phyloP scores from a whole-genome alignment of 495 filamentous ascomycete genomes.

The Penicillium mononematosum region DNA sequence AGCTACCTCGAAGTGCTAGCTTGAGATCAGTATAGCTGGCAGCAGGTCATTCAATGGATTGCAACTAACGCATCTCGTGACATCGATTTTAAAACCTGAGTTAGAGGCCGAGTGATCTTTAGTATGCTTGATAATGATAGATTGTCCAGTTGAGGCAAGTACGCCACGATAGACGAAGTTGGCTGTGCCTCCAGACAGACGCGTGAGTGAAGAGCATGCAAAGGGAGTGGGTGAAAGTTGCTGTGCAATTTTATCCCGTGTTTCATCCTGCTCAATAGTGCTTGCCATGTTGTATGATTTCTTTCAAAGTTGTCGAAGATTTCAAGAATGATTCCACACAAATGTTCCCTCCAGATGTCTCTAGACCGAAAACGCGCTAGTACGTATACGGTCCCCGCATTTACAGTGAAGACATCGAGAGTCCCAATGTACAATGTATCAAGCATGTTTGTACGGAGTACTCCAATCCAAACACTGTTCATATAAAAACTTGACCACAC shows the following conservation, averaged over 20 bases:
- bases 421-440: too few species aligned
- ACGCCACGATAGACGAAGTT: conserved; percentile 61
- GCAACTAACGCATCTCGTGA: conserved; percentile 47
- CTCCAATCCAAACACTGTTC: too few species aligned
- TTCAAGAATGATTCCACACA: not conserved
- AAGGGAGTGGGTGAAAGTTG: conserved; percentile 41
- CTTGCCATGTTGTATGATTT: conserved; percentile 26
- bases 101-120: conserved; percentile 50
- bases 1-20: conserved; percentile 35
- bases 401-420: not conserved
- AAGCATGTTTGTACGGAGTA: too few species aligned
- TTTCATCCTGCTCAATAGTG: conserved; percentile 3
- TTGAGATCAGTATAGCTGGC: conserved; percentile 2
- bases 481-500: too few species aligned
- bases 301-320: not conserved
- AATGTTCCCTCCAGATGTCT: not conserved
- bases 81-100: conserved; percentile 46
- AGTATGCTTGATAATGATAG: conserved; percentile 57
- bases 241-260: conserved; percentile 22
- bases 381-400: not conserved
- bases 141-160: conserved; percentile 33
- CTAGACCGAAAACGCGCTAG: not conserved
- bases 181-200: conserved; percentile 54
- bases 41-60: not conserved
- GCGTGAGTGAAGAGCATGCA: conserved; percentile 47